Evolutionary conservation across 441 rosid genomes (phyloP), one percentile per base, ranked within the genome.

Genomic region (Isatis lusitanica): DNA sequence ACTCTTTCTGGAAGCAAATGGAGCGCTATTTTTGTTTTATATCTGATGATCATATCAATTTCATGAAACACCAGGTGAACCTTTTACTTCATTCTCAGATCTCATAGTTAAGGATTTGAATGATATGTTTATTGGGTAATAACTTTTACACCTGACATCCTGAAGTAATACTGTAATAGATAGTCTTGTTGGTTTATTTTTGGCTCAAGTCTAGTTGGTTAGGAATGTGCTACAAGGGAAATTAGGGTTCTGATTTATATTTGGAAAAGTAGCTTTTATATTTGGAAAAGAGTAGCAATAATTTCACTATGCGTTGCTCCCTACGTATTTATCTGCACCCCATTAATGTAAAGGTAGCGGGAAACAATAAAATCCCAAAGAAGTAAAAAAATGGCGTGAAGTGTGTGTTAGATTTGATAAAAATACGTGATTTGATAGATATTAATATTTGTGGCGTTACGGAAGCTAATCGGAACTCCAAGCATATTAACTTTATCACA

Each of bases 1-100:
- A 74, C 66, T 65, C 85, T 65, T 89, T 93, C 70, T 93, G 98
- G 99, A 88, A 82, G 88, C 90, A 86, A 73, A 88, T 90, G 91
- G 97, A 93, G 74, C 84, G 82, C 39, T 80, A 83, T 76, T 86
- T 93, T 79, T 82, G 92, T 75, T 80, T 77, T 70, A 65, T 91
- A 82, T 83, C 94, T 78, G 94, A 96, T 74, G 78, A 66, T 70
- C 94, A 89, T 74, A 78, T 91, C 67, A 78, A 76, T 78, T 82
- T 74, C 82, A 65, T 96, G 83, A 86, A 89, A 74, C 89, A 87
- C 79, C 94, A 87, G 97, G 99, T 85, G 75, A 73, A 44, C 68
- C 16, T 61, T 57, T 62, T 40, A 46, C 64, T 70, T 39, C 31
- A 68, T 47, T 42, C 13, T 65, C 50, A n/a, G 42, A 39, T 69